A percentile compares a stretch with the other conserved stretches of the same genome.
Conservation (phyloP, 805 yeast species). For the Metschnikowia cubensis region DNA sequence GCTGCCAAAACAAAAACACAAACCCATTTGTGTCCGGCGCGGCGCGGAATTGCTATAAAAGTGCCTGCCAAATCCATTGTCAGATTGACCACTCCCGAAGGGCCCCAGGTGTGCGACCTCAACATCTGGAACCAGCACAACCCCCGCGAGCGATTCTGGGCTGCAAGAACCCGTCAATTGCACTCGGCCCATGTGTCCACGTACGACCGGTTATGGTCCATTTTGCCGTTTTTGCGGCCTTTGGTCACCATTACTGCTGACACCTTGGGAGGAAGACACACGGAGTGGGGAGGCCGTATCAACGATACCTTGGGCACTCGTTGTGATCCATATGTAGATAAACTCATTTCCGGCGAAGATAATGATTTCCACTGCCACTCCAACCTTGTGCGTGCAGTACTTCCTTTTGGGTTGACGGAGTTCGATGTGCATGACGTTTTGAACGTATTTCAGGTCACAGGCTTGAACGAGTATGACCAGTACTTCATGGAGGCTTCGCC, state of each 20-base stretch:
- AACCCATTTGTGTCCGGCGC: constrained; percentile 44
- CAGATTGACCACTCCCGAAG: constrained; percentile 60
- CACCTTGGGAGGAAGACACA: constrained; percentile 51
- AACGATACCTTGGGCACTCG: constrained; percentile 67
- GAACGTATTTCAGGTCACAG: constrained; percentile 68
- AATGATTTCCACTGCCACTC: constrained; percentile 67
- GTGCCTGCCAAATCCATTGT: constrained; percentile 60
- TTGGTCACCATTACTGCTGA: constrained; percentile 62
- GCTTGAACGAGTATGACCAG: constrained; percentile 60
- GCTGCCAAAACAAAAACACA: constrained; percentile 43
- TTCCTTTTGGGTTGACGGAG: constrained; percentile 60
- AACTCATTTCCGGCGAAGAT: constrained; percentile 58
- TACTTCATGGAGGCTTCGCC: constrained; percentile 72
- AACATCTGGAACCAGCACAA: constrained; percentile 60
- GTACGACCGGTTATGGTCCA: constrained; percentile 62
- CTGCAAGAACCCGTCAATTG: constrained; percentile 62
- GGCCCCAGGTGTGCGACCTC: constrained; percentile 69
- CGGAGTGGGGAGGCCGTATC: constrained; percentile 62
- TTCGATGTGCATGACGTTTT: constrained; percentile 66
- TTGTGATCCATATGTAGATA: constrained; percentile 68
- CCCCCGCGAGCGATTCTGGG: constrained; percentile 66
- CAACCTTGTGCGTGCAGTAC: constrained; percentile 54
- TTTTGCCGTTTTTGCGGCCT: constrained; percentile 61
- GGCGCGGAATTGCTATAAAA: constrained; percentile 59
- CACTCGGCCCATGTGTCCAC: constrained; percentile 61